Percentiles rank a stretch among this genome's conserved stretches.
Conservation (phyloP, 345 rosid genomes). For the Hirschfeldia incana region DNA sequence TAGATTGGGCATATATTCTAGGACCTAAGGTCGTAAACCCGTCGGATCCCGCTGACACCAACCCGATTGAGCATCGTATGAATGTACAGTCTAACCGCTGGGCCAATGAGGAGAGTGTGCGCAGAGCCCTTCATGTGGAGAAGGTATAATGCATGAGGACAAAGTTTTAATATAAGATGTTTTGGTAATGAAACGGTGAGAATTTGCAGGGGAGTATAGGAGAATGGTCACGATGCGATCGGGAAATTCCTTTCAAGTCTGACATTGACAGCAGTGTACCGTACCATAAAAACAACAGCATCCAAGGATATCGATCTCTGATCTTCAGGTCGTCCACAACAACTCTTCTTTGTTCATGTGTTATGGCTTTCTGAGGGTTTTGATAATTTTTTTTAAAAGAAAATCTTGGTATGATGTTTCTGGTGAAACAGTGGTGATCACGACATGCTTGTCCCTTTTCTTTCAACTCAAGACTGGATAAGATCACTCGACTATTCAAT, state of each 20-base stretch:
- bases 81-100: not conserved
- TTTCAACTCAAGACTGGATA: conserved; percentile 63
- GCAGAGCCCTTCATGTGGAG: not conserved
- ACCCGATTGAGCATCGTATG: not conserved
- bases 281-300: not conserved
- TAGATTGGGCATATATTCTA: not conserved
- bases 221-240: not conserved
- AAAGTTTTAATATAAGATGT: not conserved
- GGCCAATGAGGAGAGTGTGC: not conserved
- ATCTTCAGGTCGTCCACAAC: not conserved
- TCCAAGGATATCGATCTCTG: conserved; percentile 16
- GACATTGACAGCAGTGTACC: not conserved
- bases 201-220: not conserved
- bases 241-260: not conserved
- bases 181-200: not conserved
- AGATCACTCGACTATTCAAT: conserved; percentile 51
- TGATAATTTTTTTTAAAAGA: no score
- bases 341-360: not conserved
- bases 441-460: conserved; percentile 47
- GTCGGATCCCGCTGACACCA: not conserved
- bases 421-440: conserved; percentile 53
- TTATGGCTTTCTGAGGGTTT: not conserved
- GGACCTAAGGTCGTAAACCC: not conserved
- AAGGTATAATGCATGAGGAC: not conserved
- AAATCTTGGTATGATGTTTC: conserved; percentile 17